phyloP scores from a whole-genome alignment of 495 filamentous ascomycete genomes.

The Hypoxylon intermedium region DNA sequence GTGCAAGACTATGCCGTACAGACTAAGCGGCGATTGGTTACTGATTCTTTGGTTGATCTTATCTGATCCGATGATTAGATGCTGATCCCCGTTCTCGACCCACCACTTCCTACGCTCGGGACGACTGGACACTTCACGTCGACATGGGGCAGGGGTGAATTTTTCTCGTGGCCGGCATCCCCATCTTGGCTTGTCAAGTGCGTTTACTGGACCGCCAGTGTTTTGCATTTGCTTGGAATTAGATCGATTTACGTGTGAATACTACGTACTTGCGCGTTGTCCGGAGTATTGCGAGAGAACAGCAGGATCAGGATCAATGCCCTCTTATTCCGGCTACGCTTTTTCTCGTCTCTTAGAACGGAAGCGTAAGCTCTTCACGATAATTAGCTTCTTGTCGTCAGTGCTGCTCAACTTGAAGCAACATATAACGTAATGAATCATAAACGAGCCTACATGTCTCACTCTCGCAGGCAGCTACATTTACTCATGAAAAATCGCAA shows the following conservation, averaged over 20 bases:
- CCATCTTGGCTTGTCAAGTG: neutral
- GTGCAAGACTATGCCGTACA: neutral
- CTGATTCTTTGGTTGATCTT: slow-evolving; percentile 48
- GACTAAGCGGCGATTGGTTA: slow-evolving; percentile 18
- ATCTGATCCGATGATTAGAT: slow-evolving; percentile 58
- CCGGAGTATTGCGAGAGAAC: no score
- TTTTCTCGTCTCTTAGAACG: no score
- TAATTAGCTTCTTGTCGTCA: neutral
- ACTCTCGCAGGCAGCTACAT: no score
- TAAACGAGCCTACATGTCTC: no score
- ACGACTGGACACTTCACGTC: slow-evolving; percentile 20
- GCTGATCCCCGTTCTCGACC: slow-evolving; percentile 10
- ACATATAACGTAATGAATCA: neutral
- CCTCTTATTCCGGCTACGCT: no score
- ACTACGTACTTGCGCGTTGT: neutral
- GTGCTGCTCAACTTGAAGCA: neutral
- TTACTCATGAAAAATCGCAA: neutral
- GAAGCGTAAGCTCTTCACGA: neutral
- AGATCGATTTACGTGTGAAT: slow-evolving; percentile 1
- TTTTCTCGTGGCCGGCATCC: slow-evolving; percentile 7
- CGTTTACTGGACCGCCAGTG: neutral
- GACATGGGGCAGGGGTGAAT: slow-evolving; percentile 20
- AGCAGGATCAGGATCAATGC: no score
- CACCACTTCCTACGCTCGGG: slow-evolving; percentile 27
- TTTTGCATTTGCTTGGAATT: neutral